phyloP scores from a whole-genome alignment of 257 asterid genomes.

The Solanum chmielewskii region DNA sequence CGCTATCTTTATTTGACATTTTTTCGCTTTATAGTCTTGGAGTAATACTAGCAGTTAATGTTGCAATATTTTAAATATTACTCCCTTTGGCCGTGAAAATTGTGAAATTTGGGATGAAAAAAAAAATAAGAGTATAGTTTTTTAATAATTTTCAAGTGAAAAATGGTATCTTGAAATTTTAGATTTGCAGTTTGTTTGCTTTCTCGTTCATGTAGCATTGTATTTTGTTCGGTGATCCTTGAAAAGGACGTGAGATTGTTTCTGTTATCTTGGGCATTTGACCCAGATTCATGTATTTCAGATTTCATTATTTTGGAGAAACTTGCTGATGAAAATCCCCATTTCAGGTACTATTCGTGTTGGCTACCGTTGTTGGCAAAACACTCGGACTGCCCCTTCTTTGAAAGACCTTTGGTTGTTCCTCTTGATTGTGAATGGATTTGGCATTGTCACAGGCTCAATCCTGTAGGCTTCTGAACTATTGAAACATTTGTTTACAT shows the following conservation, averaged over 20 bases:
- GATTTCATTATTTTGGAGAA: background rate
- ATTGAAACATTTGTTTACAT: background rate
- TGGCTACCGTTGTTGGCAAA: constrained; percentile 95
- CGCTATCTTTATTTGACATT: background rate
- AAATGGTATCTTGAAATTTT: background rate
- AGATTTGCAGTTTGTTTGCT: background rate
- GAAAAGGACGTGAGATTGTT: background rate
- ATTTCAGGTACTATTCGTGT: constrained; percentile 63
- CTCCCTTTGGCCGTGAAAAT: background rate
- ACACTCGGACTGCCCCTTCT: constrained; percentile 49
- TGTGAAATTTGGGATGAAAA: background rate
- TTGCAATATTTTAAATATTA: background rate
- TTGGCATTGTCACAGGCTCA: constrained; percentile 99
- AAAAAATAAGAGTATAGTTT: too few relatives aligned
- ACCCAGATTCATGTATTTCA: background rate
- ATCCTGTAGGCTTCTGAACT: constrained; percentile 52
- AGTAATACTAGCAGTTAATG: background rate
- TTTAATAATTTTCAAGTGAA: background rate
- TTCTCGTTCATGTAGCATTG: background rate
- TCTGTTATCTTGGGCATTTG: background rate
- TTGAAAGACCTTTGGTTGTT: constrained; percentile 68
- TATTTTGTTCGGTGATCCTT: background rate
- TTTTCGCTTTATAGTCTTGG: background rate
- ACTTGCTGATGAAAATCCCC: background rate
- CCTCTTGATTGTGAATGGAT: constrained; percentile 98